phyloP scores from a whole-genome alignment of 2,329 filamentous ascomycete genomes.

The Whalleya microplaca region DNA sequence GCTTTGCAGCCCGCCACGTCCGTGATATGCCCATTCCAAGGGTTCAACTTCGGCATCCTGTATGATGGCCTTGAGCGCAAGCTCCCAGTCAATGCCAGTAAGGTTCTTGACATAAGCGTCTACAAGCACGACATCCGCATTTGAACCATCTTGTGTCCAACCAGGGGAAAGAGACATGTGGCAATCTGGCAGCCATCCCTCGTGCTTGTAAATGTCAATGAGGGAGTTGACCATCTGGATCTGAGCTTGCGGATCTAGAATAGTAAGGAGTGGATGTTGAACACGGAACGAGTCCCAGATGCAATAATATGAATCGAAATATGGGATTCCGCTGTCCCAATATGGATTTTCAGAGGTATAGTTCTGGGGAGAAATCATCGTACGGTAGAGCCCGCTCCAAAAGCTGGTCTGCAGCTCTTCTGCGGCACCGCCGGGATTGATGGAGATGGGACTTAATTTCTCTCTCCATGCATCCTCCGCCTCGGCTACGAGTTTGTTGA shows the following conservation, averaged over 20 bases:
- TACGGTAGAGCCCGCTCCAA: constrained; percentile 65
- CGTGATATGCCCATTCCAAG: constrained; percentile 65
- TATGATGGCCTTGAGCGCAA: constrained; percentile 66
- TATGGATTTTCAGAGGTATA: constrained; percentile 68
- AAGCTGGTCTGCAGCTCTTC: constrained; percentile 59
- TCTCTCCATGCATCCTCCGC: constrained; percentile 60
- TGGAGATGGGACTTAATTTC: constrained; percentile 57
- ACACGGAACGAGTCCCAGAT: constrained; percentile 69
- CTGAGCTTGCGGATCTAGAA: constrained; percentile 64
- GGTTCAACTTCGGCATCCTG: constrained; percentile 67
- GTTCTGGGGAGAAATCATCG: constrained; percentile 67
- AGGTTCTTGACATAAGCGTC: constrained; percentile 68
- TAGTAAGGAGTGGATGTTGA: constrained; percentile 65
- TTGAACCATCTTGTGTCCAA: constrained; percentile 69
- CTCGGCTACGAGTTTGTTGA: constrained; percentile 52
- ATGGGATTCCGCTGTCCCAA: constrained; percentile 64
- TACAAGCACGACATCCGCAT: constrained; percentile 65
- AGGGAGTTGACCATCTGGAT: constrained; percentile 65
- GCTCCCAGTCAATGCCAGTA: constrained; percentile 60
- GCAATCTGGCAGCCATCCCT: constrained; percentile 70
- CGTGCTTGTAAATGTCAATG: constrained; percentile 66
- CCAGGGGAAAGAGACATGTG: constrained; percentile 60
- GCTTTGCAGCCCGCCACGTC: constrained; percentile 65
- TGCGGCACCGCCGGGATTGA: constrained; percentile 53
- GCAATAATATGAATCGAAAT: constrained; percentile 60